Evolutionary conservation across 768 basidiomycete genomes (phyloP), one percentile per base, ranked within the genome.

Genomic region (Gloeopeniophorella convolvens): DNA sequence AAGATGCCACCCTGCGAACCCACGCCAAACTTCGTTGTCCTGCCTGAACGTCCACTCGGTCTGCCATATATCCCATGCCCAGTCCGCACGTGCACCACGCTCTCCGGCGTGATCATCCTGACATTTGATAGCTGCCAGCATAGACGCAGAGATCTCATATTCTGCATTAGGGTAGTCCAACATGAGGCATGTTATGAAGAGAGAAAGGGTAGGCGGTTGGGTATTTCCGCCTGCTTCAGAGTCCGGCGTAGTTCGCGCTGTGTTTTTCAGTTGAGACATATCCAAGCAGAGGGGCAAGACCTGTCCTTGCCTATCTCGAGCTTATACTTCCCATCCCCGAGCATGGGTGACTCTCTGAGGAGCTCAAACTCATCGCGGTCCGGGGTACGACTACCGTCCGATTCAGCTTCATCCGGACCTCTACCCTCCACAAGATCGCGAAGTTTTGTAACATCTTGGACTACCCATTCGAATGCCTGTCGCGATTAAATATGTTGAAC

Each of bases 1-100:
- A 28, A 35, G 6, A 24, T 18, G 4, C 26, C 35, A 35, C 15
- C 2, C 2, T 20, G n/a, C 23, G 48, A 1, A 55, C 76, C 60
- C 60, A 85, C 84, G 80, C 83, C 81, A 87, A 34, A 85, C 83
- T 69, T 88, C 84, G 45, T 76, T 77, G 45, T 82, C 83, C 43
- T 73, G 74, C 35, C 84, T 69, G 67, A 87, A 89, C 1, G 77
- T 72, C 77, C 79, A 87, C 51, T 84, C 81, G 51, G 71, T 75
- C 52, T 84, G 78, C 79, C 83, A 84, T 47, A 68, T 68, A 49
- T 85, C 80, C 84, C 85, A 89, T 21, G 81, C 70, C 83, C 84
- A 89, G 34, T 84, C 77, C 26, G 81, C 70, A 13, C 83, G 77
- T 1, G 80, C 77, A 5, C 80, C 78, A 10, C 81, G 73, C 58